Evolutionary conservation across 768 basidiomycete genomes (phyloP).

Genomic region (Macrolepiota dolichaula): DNA sequence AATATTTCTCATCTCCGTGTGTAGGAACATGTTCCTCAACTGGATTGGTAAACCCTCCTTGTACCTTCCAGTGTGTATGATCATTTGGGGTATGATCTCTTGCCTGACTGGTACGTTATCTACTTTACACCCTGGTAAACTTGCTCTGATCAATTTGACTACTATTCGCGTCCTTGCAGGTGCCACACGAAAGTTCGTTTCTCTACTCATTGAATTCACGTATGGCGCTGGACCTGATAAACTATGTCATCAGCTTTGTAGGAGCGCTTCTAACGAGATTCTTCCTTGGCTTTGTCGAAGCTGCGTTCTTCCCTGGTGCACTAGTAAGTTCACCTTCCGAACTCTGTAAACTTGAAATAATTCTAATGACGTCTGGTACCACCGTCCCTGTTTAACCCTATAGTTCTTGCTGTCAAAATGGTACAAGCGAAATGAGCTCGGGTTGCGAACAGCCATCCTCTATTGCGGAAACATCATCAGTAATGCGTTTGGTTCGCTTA

Average conservation of each 20-base stretch:
- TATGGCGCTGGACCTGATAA: not conserved
- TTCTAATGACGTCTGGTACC: not conserved
- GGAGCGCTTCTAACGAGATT: slow-evolving; percentile 74
- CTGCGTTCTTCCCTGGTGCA: slow-evolving; percentile 71
- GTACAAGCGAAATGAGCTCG: slow-evolving; percentile 78
- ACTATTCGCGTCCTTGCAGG: slow-evolving; percentile 22
- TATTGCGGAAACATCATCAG: slow-evolving; percentile 77
- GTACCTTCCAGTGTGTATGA: slow-evolving; percentile 68
- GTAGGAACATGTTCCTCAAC: slow-evolving; percentile 75
- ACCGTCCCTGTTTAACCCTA: not conserved
- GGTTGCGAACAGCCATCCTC: slow-evolving; percentile 67
- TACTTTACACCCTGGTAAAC: not conserved
- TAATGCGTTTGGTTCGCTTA: slow-evolving; percentile 82
- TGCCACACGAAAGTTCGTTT: slow-evolving; percentile 34
- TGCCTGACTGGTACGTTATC: slow-evolving; percentile 41
- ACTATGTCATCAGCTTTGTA: slow-evolving; percentile 45
- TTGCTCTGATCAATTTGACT: not conserved
- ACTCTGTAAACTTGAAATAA: not conserved
- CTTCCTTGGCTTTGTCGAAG: slow-evolving; percentile 69
- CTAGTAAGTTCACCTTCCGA: slow-evolving; percentile 25
- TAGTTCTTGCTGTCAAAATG: slow-evolving; percentile 67
- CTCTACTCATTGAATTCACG: not conserved
- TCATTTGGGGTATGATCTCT: slow-evolving; percentile 67
- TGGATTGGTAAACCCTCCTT: slow-evolving; percentile 64
- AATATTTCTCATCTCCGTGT: not conserved